These are phyloP conservation scores for Paramecium caudatum DNA, from an alignment of 73 alveolate species.

Conservation along the genomic window DNA sequence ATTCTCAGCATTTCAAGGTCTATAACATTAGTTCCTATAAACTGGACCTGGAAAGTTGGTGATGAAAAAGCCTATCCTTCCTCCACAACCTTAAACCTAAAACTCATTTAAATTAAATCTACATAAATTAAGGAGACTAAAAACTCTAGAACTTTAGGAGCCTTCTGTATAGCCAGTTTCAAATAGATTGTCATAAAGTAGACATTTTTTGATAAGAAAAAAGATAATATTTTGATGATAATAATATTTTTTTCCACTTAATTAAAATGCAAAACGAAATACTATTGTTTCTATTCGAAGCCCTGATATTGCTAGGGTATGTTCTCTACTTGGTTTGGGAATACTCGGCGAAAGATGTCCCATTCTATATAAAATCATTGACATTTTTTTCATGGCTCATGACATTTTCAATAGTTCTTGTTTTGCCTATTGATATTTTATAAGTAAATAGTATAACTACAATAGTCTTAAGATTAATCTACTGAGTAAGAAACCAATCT, in stretches of 20 bases:
- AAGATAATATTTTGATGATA: no score
- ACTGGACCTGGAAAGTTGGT: not conserved
- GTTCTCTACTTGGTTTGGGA: slow-evolving; percentile 69
- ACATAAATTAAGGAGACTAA: not conserved
- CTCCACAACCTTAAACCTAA: not conserved
- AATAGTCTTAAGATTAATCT: not conserved
- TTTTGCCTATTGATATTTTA: slow-evolving; percentile 66
- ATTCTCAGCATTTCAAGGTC: not conserved
- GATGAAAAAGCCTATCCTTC: not conserved
- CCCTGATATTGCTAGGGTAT: not conserved
- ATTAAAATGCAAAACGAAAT: slow-evolving; percentile 4
- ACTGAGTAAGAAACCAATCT: slow-evolving; percentile 11
- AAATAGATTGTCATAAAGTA: no score
- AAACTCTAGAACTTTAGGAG: not conserved
- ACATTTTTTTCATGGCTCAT: slow-evolving; percentile 74
- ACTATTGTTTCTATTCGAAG: slow-evolving; percentile 39
- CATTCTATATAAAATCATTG: slow-evolving; percentile 55
- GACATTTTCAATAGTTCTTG: slow-evolving; percentile 66
- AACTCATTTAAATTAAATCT: not conserved
- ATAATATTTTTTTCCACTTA: not conserved
- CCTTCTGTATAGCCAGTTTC: no score
- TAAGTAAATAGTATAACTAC: not conserved
- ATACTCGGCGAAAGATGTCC: slow-evolving; percentile 68
- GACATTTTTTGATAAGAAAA: no score
- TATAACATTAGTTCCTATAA: not conserved